Evolutionary conservation across 306 rosid species (phyloP).

Genomic region (Phaseolus lunatus): DNA sequence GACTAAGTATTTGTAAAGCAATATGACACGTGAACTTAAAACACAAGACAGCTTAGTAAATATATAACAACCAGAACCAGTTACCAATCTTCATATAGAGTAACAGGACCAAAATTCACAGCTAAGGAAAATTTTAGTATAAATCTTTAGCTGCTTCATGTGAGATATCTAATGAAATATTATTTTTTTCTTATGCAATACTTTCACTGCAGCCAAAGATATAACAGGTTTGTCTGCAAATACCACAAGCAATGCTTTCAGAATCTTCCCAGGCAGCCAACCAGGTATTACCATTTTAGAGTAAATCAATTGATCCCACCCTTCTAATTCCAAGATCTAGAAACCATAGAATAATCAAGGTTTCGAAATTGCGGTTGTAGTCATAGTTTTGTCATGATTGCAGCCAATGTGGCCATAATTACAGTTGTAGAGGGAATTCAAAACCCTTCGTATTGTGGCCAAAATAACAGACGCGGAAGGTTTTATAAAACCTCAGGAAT

Average conservation of each 20-base stretch:
- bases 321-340: conserved; percentile 29
- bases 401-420: neutral
- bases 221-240: neutral
- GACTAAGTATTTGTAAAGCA: conserved; percentile 8
- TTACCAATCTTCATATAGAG: conserved; percentile 30
- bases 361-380: neutral
- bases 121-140: conserved; percentile 3
- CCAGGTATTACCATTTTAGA: conserved; percentile 3
- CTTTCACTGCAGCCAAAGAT: neutral
- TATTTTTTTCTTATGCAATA: neutral
- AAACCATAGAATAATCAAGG: neutral
- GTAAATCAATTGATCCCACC: neutral
- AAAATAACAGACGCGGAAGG: neutral
- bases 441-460: neutral
- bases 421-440: neutral
- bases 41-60: conserved; percentile 17
- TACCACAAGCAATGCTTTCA: conserved; percentile 7
- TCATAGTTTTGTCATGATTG: neutral
- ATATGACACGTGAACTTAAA: conserved; percentile 29
- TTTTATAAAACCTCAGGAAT: neutral
- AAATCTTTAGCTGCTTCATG: neutral
- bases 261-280: neutral
- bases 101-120: conserved; percentile 17
- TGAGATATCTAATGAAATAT: neutral
- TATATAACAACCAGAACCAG: conserved; percentile 23